These are phyloP conservation scores for Daucus carota DNA, from an alignment of 129 eudicot genomes.

Conservation along the genomic window DNA sequence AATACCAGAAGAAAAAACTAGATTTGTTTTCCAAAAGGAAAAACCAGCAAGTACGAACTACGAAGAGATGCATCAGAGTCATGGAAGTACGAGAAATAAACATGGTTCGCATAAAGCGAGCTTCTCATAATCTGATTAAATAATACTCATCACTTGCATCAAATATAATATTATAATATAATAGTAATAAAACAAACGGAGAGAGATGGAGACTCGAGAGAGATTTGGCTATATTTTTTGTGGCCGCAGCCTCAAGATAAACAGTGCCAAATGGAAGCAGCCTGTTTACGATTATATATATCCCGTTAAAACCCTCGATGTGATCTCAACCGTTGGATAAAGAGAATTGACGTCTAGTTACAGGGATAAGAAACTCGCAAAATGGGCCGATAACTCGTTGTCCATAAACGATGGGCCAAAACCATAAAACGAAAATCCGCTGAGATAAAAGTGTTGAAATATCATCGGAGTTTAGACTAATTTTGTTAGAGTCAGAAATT, in stretches of 20 bases:
- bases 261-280: neutral
- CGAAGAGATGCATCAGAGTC: conserved; percentile 18
- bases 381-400: too few relatives aligned
- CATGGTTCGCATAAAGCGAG: conserved; percentile 3
- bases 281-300: neutral
- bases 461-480: too few relatives aligned
- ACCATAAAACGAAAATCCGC: too few relatives aligned
- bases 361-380: too few relatives aligned
- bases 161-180: neutral
- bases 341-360: too few relatives aligned
- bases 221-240: too few relatives aligned
- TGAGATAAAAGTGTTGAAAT: too few relatives aligned
- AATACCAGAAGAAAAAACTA: neutral
- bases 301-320: neutral
- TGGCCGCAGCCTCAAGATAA: neutral
- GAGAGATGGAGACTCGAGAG: neutral
- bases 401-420: too few relatives aligned
- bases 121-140: conserved; percentile 8
- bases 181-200: neutral
- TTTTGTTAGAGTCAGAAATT: too few relatives aligned
- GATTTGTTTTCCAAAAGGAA: neutral
- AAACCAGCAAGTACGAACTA: neutral
- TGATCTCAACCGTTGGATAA: neutral
- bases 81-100: conserved; percentile 16
- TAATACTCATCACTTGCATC: conserved; percentile 15